Base-by-base conservation (phyloP, 257 asterid genomes). In the Solanum piurae region DNA sequence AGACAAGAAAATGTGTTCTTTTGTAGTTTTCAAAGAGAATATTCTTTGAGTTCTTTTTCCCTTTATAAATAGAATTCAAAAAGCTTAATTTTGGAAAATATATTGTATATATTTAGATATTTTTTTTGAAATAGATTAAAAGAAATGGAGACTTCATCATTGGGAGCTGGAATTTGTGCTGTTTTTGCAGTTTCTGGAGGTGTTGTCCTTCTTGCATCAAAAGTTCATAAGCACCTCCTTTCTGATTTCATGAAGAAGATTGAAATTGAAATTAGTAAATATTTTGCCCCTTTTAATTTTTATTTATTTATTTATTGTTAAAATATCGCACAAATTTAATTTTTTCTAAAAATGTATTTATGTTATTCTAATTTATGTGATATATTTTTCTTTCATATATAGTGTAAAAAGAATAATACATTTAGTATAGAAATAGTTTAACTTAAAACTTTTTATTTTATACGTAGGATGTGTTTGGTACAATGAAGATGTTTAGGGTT, bases 121-220 rank as follows among this genome's bases (percentile, higher is more conserved):
- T 33, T 7, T n/a, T 18, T 60, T 21, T 21, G 3, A 62, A 52
- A 62, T 12, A 29, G 29, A 83, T 33, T 33, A 0, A 49, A 52
- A 83, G 0, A 44, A 73, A 86, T 86, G 88, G 88, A 72, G 38
- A 71, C 21, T 73, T 73, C 88, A 42, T 21, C 88, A 42, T 6
- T 72, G 23, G 84, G 88, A 38, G 73, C 88, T 42, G 88, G 74
- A 44, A 31, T 72, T 21, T 29, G 55, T 68, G 84, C 88, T 76
- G 83, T 86, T 71, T 86, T 86, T 46, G 84, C 33, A 46, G 88
- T 72, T 4, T 86, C 74, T 29, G 88, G 88, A 12, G 75, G 84
- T 37, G 72, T 73, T 31, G 84, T 49, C 18, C 71, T 86, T 36
- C 36, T 86, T 58, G 88, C 88, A 46, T 37, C 55, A 4, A 76